These are phyloP conservation scores for Blastocladiella emersonii DNA, from an alignment of 371 early-diverging fungal genomes.

Conservation along the genomic window DNA sequence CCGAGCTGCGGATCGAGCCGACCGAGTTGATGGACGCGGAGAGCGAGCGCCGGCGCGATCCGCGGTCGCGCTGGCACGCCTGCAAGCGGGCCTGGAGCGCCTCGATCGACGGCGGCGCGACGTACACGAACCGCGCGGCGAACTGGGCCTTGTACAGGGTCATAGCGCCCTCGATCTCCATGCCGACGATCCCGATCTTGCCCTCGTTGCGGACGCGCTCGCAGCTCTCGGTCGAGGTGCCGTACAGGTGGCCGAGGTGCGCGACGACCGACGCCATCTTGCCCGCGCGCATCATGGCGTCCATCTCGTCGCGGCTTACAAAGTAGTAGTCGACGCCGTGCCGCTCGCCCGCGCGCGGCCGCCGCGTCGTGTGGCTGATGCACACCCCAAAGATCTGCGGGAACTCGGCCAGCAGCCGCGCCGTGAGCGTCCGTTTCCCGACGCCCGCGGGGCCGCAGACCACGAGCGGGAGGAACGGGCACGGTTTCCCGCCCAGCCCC, in stretches of 20 bases:
- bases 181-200: slow-evolving; percentile 35
- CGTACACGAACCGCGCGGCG: slow-evolving; percentile 21
- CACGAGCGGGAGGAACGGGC: slow-evolving; percentile 9
- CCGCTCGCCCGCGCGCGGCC: slow-evolving; percentile 20
- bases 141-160: slow-evolving; percentile 21
- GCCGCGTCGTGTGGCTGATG: slow-evolving; percentile 29
- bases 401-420: slow-evolving; percentile 14
- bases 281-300: slow-evolving; percentile 10
- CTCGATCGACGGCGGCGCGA: slow-evolving; percentile 24
- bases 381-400: slow-evolving; percentile 17
- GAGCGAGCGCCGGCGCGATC: not conserved
- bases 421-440: slow-evolving; percentile 30
- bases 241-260: slow-evolving; percentile 40
- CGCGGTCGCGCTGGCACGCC: not conserved
- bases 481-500: not conserved
- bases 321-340: slow-evolving; percentile 30
- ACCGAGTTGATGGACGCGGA: too few species aligned
- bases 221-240: slow-evolving; percentile 29
- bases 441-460: slow-evolving; percentile 24
- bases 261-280: slow-evolving; percentile 22
- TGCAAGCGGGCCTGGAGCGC: slow-evolving; percentile 21
- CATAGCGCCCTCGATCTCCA: slow-evolving; percentile 36
- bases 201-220: slow-evolving; percentile 29
- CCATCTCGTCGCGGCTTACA: slow-evolving; percentile 21
- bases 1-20: too few species aligned